phyloP scores from a whole-genome alignment of 345 rosid genomes.

The Pelargonium nanum region DNA sequence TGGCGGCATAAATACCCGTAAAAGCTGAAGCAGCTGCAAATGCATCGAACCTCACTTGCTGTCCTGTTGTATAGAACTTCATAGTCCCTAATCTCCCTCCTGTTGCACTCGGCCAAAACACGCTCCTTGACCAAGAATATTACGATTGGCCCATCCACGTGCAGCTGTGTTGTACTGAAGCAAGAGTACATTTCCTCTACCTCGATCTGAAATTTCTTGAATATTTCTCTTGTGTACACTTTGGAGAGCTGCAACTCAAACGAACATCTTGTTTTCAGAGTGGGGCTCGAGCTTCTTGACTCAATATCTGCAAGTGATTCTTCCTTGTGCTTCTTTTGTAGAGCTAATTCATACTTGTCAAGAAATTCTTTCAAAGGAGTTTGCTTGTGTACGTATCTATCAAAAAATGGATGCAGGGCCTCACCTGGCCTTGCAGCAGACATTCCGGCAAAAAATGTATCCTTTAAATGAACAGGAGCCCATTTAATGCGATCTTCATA shows the following conservation, averaged over 20 bases:
- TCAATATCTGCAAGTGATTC: constrained; percentile 55
- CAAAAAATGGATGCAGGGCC: constrained; percentile 41
- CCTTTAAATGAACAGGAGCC: constrained; percentile 80
- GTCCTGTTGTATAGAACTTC: constrained; percentile 72
- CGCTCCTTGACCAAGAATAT: constrained; percentile 73
- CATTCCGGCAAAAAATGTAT: constrained; percentile 59
- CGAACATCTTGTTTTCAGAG: constrained; percentile 52
- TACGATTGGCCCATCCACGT: constrained; percentile 48
- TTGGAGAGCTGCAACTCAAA: constrained; percentile 78
- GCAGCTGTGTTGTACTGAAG: constrained; percentile 63
- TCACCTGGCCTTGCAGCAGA: constrained; percentile 45
- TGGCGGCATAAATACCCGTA: constrained; percentile 81
- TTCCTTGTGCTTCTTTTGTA: constrained; percentile 63
- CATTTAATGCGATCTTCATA: constrained; percentile 66
- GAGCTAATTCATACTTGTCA: constrained; percentile 64
- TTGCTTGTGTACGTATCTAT: constrained; percentile 57
- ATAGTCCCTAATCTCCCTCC: constrained; percentile 48
- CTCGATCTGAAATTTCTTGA: constrained; percentile 69
- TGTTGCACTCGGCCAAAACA: constrained; percentile 41
- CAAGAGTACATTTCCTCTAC: constrained; percentile 85
- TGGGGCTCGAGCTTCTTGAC: constrained; percentile 38
- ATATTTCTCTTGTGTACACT: constrained; percentile 52
- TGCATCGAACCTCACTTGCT: constrained; percentile 67
- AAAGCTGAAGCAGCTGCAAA: constrained; percentile 75
- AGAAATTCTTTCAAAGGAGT: constrained; percentile 87